Evolutionary conservation across 176 grass and related monocot genomes (phyloP), one percentile per base, ranked within the genome.

Genomic region (Cocos nucifera): DNA sequence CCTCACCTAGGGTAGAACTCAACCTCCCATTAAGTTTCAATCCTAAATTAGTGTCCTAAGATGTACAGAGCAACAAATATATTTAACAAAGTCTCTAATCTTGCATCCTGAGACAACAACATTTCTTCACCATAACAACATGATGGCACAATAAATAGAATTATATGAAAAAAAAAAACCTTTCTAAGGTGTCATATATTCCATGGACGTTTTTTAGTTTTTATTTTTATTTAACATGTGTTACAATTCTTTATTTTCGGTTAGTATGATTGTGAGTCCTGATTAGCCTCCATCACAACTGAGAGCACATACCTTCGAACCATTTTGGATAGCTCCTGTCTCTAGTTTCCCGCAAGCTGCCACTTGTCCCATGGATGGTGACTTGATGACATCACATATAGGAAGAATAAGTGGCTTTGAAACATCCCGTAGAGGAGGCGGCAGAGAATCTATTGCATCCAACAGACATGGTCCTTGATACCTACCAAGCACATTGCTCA

Each of bases 261-360:
- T 14, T 44, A 44, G 35, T 56, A 56, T 20, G 54, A 21, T 22
- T 17, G 12, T 12, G 10, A 9, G 19, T 56, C 54, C 35, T 44
- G 7, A 44, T 44, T 44, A 44, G 35, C 35, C 35, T 44, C 10
- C 35, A 44, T 12, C 35, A 44, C 35, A 44, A 44, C 35, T 44
- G 35, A 44, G 35, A 44, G 2, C 35, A 44, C 35, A 14, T 83
- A 94, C 89, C 89, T 94, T 94, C 67, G 84, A 88, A 76, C 89
- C 78, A 80, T 61, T 80, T 75, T 57, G 73, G 72, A 97, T 83
- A 70, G 92, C 87, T 17, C 92, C 92, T 73, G 84, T 76, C 78
- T 97, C 87, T 73, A 97, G 77, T 78, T 97, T 97, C 78, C 92
- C 92, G 85, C 72, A 97, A 72, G 84, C 87, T 60, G 84, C 81